A percentile compares a stretch with the other conserved stretches of the same genome.
These are phyloP conservation scores for Thalassia testudinum DNA, from an alignment of 116 monocot species.

Conservation along the genomic window DNA sequence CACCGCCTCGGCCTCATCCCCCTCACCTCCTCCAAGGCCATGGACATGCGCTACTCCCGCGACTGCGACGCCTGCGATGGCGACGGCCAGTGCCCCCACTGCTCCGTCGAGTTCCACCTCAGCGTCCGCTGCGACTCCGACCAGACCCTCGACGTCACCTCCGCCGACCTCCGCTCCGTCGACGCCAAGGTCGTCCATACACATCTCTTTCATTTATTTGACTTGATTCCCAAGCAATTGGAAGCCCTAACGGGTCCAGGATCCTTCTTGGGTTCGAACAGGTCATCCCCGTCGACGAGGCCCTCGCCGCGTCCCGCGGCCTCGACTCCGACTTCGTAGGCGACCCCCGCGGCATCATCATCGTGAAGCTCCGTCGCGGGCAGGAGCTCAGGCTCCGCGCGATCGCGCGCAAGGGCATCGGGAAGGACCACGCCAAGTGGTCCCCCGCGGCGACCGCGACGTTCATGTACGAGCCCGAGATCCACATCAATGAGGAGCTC, in stretches of 20 bases:
- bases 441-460: conserved; percentile 93
- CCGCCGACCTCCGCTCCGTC: conserved; percentile 45
- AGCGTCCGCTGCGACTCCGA: too few relatives aligned
- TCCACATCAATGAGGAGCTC: conserved; percentile 82
- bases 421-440: conserved; percentile 97
- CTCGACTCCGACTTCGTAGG: too few relatives aligned
- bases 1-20: conserved; percentile 93
- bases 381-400: too few relatives aligned
- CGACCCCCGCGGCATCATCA: conserved; percentile 85
- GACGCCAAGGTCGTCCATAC: conserved; percentile 36
- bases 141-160: conserved; percentile 89
- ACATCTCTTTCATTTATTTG: too few relatives aligned
- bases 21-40: conserved; percentile 54
- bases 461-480: too few relatives aligned
- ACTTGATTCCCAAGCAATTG: too few relatives aligned
- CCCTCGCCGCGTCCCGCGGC: too few relatives aligned
- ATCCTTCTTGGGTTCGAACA: too few relatives aligned
- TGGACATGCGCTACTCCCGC: conserved; percentile 91
- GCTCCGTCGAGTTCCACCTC: too few relatives aligned
- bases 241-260: too few relatives aligned
- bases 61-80: too few relatives aligned
- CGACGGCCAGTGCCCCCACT: conserved; percentile 81
- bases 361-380: conserved; percentile 85
- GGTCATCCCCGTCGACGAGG: too few relatives aligned
- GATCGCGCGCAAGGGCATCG: conserved; percentile 93